Percentiles rank a stretch among this genome's conserved stretches.
phyloP scores from a whole-genome alignment of 495 filamentous ascomycete genomes.

The Aspergillus wentii region DNA sequence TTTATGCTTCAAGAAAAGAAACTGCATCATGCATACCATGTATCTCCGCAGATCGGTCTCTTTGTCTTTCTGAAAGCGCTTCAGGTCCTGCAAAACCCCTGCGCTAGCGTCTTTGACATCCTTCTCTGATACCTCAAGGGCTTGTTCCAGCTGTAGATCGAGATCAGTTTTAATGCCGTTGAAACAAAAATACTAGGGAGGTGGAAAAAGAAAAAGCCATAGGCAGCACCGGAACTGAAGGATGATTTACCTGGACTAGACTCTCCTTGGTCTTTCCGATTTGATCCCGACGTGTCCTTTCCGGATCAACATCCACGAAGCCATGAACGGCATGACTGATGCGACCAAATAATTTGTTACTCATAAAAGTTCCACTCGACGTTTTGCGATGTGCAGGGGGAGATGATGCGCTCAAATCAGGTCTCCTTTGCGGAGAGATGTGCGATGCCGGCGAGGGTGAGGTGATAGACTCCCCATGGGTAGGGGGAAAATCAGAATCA shows the following conservation, averaged over 20 bases:
- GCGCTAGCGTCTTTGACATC: constrained; percentile 88
- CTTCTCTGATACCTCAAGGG: constrained; percentile 75
- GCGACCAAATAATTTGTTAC: constrained; percentile 90
- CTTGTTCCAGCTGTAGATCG: constrained; percentile 72
- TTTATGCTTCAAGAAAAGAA: constrained; percentile 2
- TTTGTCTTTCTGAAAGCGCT: constrained; percentile 89
- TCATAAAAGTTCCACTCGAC: constrained; percentile 72
- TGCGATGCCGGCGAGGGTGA: constrained; percentile 58
- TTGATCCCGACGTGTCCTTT: constrained; percentile 83
- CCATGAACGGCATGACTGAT: constrained; percentile 94
- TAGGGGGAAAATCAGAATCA: constrained; percentile 92
- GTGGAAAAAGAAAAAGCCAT: background rate
- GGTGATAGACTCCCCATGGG: constrained; percentile 63
- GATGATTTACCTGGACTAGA: constrained; percentile 47
- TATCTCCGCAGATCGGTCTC: constrained; percentile 90
- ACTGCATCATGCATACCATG: constrained; percentile 63
- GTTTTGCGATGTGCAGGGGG: constrained; percentile 61
- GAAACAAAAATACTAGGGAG: too few species aligned
- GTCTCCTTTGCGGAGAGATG: constrained; percentile 23
- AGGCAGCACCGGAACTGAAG: background rate
- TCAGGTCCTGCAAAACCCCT: constrained; percentile 81
- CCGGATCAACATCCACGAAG: constrained; percentile 92
- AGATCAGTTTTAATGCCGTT: too few species aligned
- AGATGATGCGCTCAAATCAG: constrained; percentile 22
- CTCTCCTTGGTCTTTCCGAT: constrained; percentile 90